A percentile compares a stretch with the other conserved stretches of the same genome.
phyloP scores from a whole-genome alignment of 345 rosid species.

The Hirschfeldia incana region DNA sequence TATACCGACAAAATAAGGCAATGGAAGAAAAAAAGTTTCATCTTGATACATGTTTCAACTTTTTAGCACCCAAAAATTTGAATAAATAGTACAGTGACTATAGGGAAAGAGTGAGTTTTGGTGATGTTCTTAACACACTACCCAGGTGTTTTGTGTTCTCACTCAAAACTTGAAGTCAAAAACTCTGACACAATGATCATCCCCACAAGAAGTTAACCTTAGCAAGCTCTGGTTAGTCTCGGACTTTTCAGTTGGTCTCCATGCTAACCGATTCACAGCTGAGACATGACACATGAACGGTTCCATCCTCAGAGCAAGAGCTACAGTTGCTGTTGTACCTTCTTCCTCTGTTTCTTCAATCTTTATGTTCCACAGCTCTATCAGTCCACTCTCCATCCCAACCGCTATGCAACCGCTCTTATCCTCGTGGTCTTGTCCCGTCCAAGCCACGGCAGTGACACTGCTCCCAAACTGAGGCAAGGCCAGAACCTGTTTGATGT shows the following conservation, averaged over 20 bases:
- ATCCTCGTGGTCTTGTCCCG: conserved; percentile 53
- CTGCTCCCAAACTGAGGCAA: conserved; percentile 74
- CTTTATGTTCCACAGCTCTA: conserved; percentile 64
- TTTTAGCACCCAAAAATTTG: conserved; percentile 4
- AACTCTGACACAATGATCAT: conserved; percentile 82
- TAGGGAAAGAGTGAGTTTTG: neutral
- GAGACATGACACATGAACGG: conserved; percentile 78
- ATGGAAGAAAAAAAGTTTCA: neutral
- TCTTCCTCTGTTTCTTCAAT: conserved; percentile 38
- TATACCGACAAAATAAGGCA: conserved; percentile 8
- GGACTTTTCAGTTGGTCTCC: conserved; percentile 53
- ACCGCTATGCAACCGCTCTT: conserved; percentile 63
- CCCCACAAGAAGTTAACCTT: conserved; percentile 78
- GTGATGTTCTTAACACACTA: neutral
- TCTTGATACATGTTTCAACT: neutral
- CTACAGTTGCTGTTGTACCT: conserved; percentile 38
- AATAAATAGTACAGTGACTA: neutral
- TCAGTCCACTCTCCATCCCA: conserved; percentile 80
- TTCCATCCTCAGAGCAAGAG: conserved; percentile 47
- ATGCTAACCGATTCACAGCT: conserved; percentile 68
- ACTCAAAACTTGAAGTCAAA: conserved; percentile 48
- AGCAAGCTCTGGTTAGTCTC: conserved; percentile 40
- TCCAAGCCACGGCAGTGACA: conserved; percentile 86
- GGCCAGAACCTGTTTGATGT: conserved; percentile 52
- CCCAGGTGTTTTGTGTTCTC: conserved; percentile 23